Base-by-base conservation (phyloP, 2,329 filamentous ascomycete genomes). In the Sarocladium kiliense region DNA sequence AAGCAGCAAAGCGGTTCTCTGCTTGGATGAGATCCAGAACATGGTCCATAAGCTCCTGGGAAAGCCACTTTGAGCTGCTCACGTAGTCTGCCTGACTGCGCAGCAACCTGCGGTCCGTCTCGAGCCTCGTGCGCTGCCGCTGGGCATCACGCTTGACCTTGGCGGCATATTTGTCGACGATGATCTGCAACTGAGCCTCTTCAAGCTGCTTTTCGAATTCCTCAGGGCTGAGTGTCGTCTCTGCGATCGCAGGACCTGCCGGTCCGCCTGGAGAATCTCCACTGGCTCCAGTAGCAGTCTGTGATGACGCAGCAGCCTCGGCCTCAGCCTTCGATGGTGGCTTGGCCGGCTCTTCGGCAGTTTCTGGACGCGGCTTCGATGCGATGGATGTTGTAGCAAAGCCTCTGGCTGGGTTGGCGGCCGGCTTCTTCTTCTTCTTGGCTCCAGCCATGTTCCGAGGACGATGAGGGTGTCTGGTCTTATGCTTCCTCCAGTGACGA, bases 371-470 rank as follows among this genome's bases (percentile, higher is more conserved):
- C 9, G 85, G 79, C 63, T 92, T 96, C 23, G 91, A 95, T 42
- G 91, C 90, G 57, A 96, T 81, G 1, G 93, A 97, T 12, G 90
- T 95, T 4, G 94, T 99, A 60, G 93, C 91, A 74, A 97, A 96
- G 18, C 92, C 94, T 70, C 94, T 82, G 37, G 91, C 91, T 57
- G 92, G 90, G 71, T 97, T 97, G 30, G 87, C 83, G 25, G 84
- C 82, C 55, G 88, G 80, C 81, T 97, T 97, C 78, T 91, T 95
- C 76, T 97, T 96, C 75, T 96, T 96, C 72, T 90, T 85, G 57
- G 75, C 72, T 42, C 77, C 78, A 56, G 88, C 87, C 89, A 93
- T 93, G 61, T 59, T 64, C 27, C 32, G 56, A 34, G 37, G 56
- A 56, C n/a, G 3, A 30, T 32, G 25, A 23, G n/a, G 25, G n/a